Percentiles rank a stretch among this genome's conserved stretches.
Evolutionary conservation across 805 yeast genomes (phyloP).

Genomic region (Candida quercuum): DNA sequence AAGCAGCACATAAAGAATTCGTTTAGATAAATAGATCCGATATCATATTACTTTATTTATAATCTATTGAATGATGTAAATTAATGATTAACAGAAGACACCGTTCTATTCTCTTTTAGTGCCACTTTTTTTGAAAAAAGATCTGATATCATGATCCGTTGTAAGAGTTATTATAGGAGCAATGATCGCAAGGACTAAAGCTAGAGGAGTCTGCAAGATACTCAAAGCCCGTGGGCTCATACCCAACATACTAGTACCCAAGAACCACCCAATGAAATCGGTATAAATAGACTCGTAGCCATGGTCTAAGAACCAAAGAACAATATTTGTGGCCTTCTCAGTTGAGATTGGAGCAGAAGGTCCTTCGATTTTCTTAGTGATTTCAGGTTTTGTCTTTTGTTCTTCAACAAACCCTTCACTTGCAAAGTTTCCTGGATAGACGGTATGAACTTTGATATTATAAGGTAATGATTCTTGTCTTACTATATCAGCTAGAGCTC

Average conservation of each 20-base stretch:
- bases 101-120: background rate
- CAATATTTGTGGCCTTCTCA: constrained; percentile 56
- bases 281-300: constrained; percentile 78
- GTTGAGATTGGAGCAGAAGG: constrained; percentile 67
- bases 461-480: constrained; percentile 77
- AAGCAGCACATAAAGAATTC: too few relatives aligned
- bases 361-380: constrained; percentile 83
- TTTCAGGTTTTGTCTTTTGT: constrained; percentile 77
- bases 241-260: constrained; percentile 64
- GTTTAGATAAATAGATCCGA: too few relatives aligned
- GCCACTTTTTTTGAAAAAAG: constrained; percentile 37
- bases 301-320: constrained; percentile 47
- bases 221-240: constrained; percentile 61
- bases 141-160: constrained; percentile 46
- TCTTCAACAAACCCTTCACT: constrained; percentile 86
- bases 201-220: constrained; percentile 42
- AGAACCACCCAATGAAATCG: constrained; percentile 79
- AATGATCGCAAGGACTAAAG: constrained; percentile 44
- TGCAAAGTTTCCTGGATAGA: constrained; percentile 84
- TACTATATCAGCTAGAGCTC: constrained; percentile 66
- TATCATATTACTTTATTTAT: too few relatives aligned
- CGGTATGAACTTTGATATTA: constrained; percentile 63
- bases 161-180: constrained; percentile 51
- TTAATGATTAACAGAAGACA: too few relatives aligned
- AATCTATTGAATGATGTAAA: too few relatives aligned